Base-by-base conservation (phyloP, 164 flowering plant species). In the Stephania japonica region DNA sequence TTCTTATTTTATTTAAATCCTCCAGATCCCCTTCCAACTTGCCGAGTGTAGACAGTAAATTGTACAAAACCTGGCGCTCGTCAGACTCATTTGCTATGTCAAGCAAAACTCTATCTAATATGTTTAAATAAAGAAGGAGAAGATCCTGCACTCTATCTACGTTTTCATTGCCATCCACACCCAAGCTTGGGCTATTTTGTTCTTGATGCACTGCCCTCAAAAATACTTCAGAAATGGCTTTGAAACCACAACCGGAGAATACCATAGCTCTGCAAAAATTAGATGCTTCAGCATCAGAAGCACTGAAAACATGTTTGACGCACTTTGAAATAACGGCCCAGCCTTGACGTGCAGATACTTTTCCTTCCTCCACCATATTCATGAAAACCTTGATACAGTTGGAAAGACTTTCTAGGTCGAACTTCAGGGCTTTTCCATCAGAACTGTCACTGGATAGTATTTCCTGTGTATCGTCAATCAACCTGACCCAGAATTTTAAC, bases 261-360 rank as follows among this genome's bases (percentile, higher is more conserved):
- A 91, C 66, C 98, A 95, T 93, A 16, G 92, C 83, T 84, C 80
- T 83, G 85, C 90, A 90, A 80, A 93, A 88, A 43, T 68, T 78
- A 16, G 71, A 82, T 69, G 75, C 69, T 69, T 87, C 89, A 67
- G 21, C 53, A 69, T 75, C 61, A 73, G 71, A 64, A 75, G 69
- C 85, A 73, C 83, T 80, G 62, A 83, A 74, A 56, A 88, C 88
- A 78, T 74, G 62, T 23, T 77, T 81, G 18, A 79, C 83, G 74
- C 78, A 90, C 68, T 77, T 67, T 27, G 81, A 63, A 42, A 93
- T 67, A 56, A 88, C 83, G 64, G 70, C 80, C 97, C 98, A 91
- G 21, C 90, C 93, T 78, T 87, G 90, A 72, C 80, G 77, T 16
- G 85, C 84, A 2, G 92, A 85, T 68, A 91, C 75, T 71, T 68